Base-by-base conservation (phyloP, 2,329 filamentous ascomycete genomes). In the Stachybotrys elegans region DNA sequence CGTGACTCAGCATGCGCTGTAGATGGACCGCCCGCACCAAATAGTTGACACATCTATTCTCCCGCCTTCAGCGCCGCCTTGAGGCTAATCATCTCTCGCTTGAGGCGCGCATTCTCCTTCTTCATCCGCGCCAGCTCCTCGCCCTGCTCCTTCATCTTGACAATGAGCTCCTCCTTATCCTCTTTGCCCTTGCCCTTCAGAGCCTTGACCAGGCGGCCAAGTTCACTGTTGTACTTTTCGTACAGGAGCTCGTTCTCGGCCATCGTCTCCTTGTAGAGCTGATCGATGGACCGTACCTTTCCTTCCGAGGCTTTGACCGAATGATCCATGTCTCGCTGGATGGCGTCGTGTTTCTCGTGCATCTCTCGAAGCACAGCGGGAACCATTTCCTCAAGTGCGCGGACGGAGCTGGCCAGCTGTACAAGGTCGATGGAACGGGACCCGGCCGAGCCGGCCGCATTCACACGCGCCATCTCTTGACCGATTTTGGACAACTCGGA, bases 191-290 rank as follows among this genome's bases (percentile, higher is more conserved):
- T 84, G 48, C 79, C 79, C 61, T 81, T 81, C 39, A 93, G 75
- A 32, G 84, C 87, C 61, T 81, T 85, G 35, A 90, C 75, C 48
- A 96, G 87, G 69, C 86, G 89, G 54, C 81, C 85, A 39, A 97
- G 70, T 67, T 96, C 92, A n/a, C 82, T 79, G 57, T 96, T 95
- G 71, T 96, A 95, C 48, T 84, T 84, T 52, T 92, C 86, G 63
- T 96, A 96, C 44, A 97, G 73, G 22, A 92, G 79, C 67, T 96
- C 91, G 56, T 96, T 97, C 70, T 97, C 92, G 0, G 88, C 87
- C 55, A 83, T 89, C 14, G 84, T 80, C 58, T 95, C 89, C 51
- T 88, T 86, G 68, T 94, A 95, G 42, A 95, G 71, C 65, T 94
- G 87, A 60, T 96, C 91, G 43, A 96, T 80, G 32, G 86, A 85